These are phyloP conservation scores for Leccinum fallax DNA, from an alignment of 1,284 basidiomycete species.

Conservation along the genomic window DNA sequence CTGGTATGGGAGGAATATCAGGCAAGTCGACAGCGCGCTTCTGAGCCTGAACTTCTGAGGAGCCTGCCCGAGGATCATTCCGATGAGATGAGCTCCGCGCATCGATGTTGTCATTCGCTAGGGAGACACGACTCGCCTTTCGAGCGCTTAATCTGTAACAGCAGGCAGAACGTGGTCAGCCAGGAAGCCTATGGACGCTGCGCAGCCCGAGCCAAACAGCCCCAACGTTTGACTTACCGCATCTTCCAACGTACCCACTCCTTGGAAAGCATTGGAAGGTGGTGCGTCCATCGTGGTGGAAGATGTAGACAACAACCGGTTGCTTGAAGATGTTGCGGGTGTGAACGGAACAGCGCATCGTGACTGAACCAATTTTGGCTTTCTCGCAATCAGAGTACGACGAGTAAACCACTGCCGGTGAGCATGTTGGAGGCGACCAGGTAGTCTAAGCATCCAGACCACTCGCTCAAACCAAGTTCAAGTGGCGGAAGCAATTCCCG, in stretches of 20 bases:
- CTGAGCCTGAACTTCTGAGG: slow-evolving; percentile 26
- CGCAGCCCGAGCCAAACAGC: neutral
- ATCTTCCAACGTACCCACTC: slow-evolving; percentile 21
- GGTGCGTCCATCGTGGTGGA: slow-evolving; percentile 8
- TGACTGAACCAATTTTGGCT: slow-evolving; percentile 6
- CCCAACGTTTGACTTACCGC: slow-evolving; percentile 18
- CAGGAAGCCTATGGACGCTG: neutral
- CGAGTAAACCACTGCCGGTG: neutral
- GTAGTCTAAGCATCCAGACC: slow-evolving; percentile 14
- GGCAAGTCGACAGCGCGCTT: slow-evolving; percentile 24
- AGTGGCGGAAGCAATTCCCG: neutral
- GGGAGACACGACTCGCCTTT: slow-evolving; percentile 18
- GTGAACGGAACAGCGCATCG: neutral
- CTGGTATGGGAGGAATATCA: slow-evolving; percentile 29
- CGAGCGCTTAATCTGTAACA: slow-evolving; percentile 23
- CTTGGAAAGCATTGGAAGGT: neutral
- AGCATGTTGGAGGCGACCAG: slow-evolving; percentile 1
- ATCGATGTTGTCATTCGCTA: neutral
- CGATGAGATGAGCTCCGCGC: neutral
- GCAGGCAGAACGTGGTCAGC: neutral
- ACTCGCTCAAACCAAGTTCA: neutral
- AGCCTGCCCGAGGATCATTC: slow-evolving; percentile 12
- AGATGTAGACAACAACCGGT: slow-evolving; percentile 4
- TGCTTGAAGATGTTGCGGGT: neutral
- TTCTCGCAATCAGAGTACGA: neutral